Conservation (phyloP, 306 rosid genomes). For the Betula pendula region DNA sequence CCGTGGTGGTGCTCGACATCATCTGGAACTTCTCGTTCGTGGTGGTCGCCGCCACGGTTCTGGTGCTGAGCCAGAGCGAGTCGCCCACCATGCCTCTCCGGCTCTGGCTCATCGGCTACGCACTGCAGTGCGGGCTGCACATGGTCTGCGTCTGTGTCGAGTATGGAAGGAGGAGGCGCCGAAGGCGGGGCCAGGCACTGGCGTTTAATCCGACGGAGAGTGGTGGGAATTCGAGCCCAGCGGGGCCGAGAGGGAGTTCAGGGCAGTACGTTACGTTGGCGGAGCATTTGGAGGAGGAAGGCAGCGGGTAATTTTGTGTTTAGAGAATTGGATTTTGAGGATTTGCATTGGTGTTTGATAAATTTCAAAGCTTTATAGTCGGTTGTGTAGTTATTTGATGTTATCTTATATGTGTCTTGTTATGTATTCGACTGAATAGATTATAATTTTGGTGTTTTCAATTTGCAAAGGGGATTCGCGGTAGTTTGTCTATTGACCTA, state of each 20-base stretch:
- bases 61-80: slow-evolving; percentile 58
- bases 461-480: background rate
- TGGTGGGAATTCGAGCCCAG: slow-evolving; percentile 45
- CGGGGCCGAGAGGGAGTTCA: slow-evolving; percentile 46
- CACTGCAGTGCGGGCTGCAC: slow-evolving; percentile 75
- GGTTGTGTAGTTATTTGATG: background rate
- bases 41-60: slow-evolving; percentile 53
- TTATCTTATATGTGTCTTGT: background rate
- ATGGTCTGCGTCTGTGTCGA: slow-evolving; percentile 77
- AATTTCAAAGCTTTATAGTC: background rate
- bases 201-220: slow-evolving; percentile 26
- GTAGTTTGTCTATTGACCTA: background rate
- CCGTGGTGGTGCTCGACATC: slow-evolving; percentile 80
- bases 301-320: slow-evolving; percentile 47
- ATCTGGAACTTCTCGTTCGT: slow-evolving; percentile 87
- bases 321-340: background rate
- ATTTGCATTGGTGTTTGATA: background rate
- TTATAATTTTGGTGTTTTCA: background rate
- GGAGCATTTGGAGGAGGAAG: slow-evolving; percentile 53
- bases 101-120: slow-evolving; percentile 79
- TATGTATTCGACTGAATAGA: background rate
- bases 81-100: slow-evolving; percentile 77
- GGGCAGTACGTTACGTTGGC: slow-evolving; percentile 51
- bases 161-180: slow-evolving; percentile 59
- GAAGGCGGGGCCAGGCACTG: slow-evolving; percentile 17